Conservation (phyloP, 2,329 filamentous ascomycete species). For the Sordariomycetes sp. region DNA sequence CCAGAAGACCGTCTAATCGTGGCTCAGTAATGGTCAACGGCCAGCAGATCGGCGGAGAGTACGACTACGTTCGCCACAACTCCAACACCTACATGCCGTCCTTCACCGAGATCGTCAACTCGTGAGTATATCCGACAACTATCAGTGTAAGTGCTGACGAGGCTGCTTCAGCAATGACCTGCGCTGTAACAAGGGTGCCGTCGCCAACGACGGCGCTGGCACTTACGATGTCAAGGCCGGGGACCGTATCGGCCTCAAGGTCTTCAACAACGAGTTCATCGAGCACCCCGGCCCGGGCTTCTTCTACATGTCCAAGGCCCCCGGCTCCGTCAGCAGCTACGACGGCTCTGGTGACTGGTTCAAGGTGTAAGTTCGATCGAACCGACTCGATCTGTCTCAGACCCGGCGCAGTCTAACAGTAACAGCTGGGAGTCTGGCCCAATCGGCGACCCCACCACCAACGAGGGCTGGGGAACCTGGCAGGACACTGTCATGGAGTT, state of each 20-base stretch:
- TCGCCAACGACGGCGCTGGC: conserved; percentile 17
- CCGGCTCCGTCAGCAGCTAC: too few relatives aligned
- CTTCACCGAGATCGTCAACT: conserved; percentile 22
- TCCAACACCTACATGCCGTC: conserved; percentile 27
- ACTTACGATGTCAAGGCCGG: conserved; percentile 37
- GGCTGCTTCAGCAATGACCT: conserved; percentile 15
- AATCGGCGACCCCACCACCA: conserved; percentile 15
- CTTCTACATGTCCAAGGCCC: conserved; percentile 33
- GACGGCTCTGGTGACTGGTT: too few relatives aligned
- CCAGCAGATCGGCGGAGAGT: conserved; percentile 28
- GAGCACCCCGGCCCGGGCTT: conserved; percentile 33
- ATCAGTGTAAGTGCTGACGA: conserved; percentile 9
- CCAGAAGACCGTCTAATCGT: not conserved
- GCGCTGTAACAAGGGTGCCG: conserved; percentile 27
- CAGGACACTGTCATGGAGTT: conserved; percentile 30
- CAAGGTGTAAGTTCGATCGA: too few relatives aligned
- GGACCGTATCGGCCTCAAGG: conserved; percentile 38
- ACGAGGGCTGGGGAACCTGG: conserved; percentile 19
- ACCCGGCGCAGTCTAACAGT: too few relatives aligned
- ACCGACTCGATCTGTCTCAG: too few relatives aligned
- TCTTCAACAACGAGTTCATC: conserved; percentile 39
- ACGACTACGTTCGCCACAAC: conserved; percentile 35
- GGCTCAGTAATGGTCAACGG: conserved; percentile 28
- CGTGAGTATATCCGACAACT: not conserved
- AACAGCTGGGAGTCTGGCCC: conserved; percentile 14